Base-by-base conservation (phyloP, 2,329 filamentous ascomycete genomes). In the Paraphaeosphaeria sporulosa region DNA sequence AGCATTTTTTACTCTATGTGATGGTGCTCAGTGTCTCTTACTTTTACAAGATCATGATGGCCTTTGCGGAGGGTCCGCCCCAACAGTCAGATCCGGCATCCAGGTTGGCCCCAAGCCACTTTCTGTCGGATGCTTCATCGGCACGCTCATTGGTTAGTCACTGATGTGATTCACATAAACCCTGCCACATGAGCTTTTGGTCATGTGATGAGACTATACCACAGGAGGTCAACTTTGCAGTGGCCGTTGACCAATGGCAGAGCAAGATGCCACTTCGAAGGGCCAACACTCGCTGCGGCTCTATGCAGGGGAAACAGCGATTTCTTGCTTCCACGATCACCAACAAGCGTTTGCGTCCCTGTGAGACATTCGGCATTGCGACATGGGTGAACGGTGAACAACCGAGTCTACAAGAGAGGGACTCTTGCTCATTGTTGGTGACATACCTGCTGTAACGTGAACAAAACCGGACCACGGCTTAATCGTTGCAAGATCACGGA, bases 141-240 rank as follows among this genome's bases (percentile, higher is more conserved):
- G 67, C 66, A 66, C 51, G 38, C 47, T 72, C 66, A 77, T 78
- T 76, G 70, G 74, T 63, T 51, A 51, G 57, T 36, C 51, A 48
- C 44, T 27, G 36, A 57, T 71, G 72, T 77, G 75, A 69, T 63
- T 60, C 58, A 55, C 60, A 40, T 44, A 40, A 62, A 59, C 63
- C 67, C 61, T 60, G 62, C 63, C 69, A 71, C 75, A 75, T 69
- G 53, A 55, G 46, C 48, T 63, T 63, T 65, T 43, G 49, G 64
- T 76, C 73, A 76, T 64, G 71, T 73, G 66, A 77, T 50, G 40
- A 25, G 19, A 48, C 68, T 61, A 70, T 70, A 55, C 72, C 64
- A 36, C 4, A 68, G 56, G 56, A 53, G 57, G 64, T 57, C 61
- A 55, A 50, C 61, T 58, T 23, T 51, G 57, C 62, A 63, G 46